Percentiles rank a stretch among this genome's conserved stretches.
Evolutionary conservation across 1,284 basidiomycete genomes (phyloP).

Genomic region (Irpex sp.): DNA sequence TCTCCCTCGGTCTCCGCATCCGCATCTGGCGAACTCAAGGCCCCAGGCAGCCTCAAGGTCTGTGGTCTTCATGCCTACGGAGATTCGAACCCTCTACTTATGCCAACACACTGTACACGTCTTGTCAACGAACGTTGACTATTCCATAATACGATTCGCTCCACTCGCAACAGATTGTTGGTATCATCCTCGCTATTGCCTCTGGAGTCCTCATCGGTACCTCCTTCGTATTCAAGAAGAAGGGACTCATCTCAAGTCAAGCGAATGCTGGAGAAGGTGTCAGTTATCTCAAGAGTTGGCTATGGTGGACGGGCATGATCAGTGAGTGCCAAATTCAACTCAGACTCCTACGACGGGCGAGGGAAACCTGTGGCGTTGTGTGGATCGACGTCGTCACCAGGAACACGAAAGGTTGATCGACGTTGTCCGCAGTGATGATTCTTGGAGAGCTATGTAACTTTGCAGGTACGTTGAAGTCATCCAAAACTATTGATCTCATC

Average conservation of each 20-base stretch:
- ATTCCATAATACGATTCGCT: no score
- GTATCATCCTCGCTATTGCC: conserved; percentile 77
- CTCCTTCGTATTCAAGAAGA: conserved; percentile 98
- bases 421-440: conserved; percentile 63
- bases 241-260: conserved; percentile 74
- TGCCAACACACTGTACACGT: no score
- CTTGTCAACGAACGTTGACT: no score
- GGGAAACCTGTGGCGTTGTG: background rate
- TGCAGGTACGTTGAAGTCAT: conserved; percentile 48
- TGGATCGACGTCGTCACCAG: background rate
- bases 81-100: no score
- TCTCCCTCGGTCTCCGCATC: conserved; percentile 23
- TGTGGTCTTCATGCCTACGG: conserved; percentile 11
- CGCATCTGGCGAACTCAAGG: conserved; percentile 35
- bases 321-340: conserved; percentile 39
- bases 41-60: conserved; percentile 38
- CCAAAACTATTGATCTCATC: background rate
- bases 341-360: background rate
- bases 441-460: conserved; percentile 82
- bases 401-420: background rate
- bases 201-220: conserved; percentile 90
- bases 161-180: conserved; percentile 48
- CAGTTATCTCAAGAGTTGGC: conserved; percentile 75
- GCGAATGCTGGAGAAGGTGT: conserved; percentile 89
- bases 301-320: conserved; percentile 32